Conservation (phyloP, 306 rosid genomes). For the Quercus parvula region DNA sequence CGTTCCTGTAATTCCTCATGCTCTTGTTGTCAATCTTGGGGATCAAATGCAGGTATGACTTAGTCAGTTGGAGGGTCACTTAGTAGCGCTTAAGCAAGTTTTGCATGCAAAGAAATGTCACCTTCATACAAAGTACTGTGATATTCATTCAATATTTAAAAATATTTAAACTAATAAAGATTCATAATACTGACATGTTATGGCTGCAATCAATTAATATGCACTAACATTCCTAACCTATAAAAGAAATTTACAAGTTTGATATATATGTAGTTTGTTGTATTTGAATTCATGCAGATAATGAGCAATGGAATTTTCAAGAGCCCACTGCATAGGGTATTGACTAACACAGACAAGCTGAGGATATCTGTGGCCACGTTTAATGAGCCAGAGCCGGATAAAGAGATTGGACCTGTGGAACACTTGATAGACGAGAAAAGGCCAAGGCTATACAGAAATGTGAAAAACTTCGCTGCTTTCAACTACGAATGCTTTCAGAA, state of each 20-base stretch:
- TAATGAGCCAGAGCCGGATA: slow-evolving; percentile 41
- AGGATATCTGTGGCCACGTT: slow-evolving; percentile 48
- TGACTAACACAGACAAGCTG: slow-evolving; percentile 38
- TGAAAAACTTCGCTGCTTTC: slow-evolving; percentile 38
- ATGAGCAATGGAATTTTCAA: slow-evolving; percentile 53
- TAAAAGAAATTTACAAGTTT: no score
- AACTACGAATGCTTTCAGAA: slow-evolving; percentile 45
- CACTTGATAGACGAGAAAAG: slow-evolving; percentile 28
- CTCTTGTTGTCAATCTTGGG: slow-evolving; percentile 61
- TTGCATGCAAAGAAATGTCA: no score
- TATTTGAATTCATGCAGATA: slow-evolving; percentile 24
- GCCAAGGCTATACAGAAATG: slow-evolving; percentile 40
- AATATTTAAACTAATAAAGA: no score
- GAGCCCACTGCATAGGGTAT: slow-evolving; percentile 47
- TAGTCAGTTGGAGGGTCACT: background rate
- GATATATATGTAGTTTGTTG: no score
- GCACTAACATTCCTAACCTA: no score
- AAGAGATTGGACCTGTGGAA: slow-evolving; percentile 45
- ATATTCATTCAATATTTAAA: no score
- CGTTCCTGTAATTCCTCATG: slow-evolving; percentile 54
- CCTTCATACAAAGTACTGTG: no score
- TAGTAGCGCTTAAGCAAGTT: no score
- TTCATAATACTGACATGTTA: no score
- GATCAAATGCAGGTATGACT: slow-evolving; percentile 60
- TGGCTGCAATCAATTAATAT: background rate